A percentile compares a stretch with the other conserved stretches of the same genome.
Conservation (phyloP, 2,329 filamentous ascomycete species). For the Verruconis gallopava region DNA sequence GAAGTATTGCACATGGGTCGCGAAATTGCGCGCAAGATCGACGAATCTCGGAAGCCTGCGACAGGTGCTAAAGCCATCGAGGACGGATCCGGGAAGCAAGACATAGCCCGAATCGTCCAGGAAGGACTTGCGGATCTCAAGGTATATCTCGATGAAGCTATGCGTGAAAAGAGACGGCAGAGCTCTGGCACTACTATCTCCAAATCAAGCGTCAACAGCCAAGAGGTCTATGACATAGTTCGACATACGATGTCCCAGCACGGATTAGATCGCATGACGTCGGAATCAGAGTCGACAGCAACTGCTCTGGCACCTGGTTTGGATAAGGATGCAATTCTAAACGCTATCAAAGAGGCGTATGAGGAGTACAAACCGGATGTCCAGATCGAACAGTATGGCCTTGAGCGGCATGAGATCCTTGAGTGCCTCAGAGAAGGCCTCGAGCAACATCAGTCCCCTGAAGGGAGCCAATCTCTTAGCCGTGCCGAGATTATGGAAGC, state of each 20-base stretch:
- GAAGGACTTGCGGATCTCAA: slow-evolving; percentile 71
- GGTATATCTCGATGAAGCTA: slow-evolving; percentile 66
- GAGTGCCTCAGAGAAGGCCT: slow-evolving; percentile 78
- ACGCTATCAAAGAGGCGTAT: slow-evolving; percentile 80
- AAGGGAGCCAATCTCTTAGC: slow-evolving; percentile 40
- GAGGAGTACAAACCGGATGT: slow-evolving; percentile 92
- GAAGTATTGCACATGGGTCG: slow-evolving; percentile 92
- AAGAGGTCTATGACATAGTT: slow-evolving; percentile 77
- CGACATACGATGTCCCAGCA: slow-evolving; percentile 57
- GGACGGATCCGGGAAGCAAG: slow-evolving; percentile 39
- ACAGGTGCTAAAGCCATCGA: slow-evolving; percentile 25
- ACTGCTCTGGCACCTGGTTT: slow-evolving; percentile 15
- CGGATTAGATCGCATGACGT: slow-evolving; percentile 29
- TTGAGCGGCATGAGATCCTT: slow-evolving; percentile 83
- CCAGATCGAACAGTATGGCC: slow-evolving; percentile 74
- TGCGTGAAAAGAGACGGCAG: slow-evolving; percentile 61
- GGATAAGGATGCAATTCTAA: slow-evolving; percentile 70
- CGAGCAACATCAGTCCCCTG: slow-evolving; percentile 53
- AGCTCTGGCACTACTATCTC: slow-evolving; percentile 50
- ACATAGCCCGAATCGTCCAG: slow-evolving; percentile 66
- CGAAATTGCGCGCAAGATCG: slow-evolving; percentile 77
- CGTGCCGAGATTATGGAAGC: slow-evolving; percentile 77
- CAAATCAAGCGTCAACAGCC: slow-evolving; percentile 56
- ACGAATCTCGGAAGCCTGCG: slow-evolving; percentile 47
- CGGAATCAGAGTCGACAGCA: slow-evolving; percentile 32